Evolutionary conservation across 1,284 basidiomycete genomes (phyloP).

Genomic region (Trichosporon faecale): DNA sequence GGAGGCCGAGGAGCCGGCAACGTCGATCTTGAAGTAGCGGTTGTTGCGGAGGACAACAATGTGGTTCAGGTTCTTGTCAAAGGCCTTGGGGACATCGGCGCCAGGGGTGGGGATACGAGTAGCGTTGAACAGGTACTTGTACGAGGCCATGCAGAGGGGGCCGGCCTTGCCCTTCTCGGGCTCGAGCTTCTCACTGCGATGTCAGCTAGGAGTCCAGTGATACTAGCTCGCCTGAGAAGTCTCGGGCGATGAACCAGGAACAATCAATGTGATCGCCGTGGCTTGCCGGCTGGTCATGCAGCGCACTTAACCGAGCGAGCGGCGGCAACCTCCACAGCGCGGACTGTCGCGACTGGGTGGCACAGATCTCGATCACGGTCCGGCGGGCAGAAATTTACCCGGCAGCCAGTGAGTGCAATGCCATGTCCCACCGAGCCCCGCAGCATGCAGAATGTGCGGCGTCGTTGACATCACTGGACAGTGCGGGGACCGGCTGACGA

Average conservation of each 20-base stretch:
- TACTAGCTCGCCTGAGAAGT: neutral
- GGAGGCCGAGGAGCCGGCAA: constrained; percentile 61
- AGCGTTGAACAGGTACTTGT: constrained; percentile 95
- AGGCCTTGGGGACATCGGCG: constrained; percentile 79
- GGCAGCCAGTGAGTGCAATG: neutral
- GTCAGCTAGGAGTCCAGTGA: neutral
- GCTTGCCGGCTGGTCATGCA: neutral
- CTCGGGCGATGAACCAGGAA: neutral
- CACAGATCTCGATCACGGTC: neutral
- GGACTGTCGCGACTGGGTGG: neutral
- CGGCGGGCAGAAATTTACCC: constrained; percentile 1
- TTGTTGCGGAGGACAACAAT: constrained; percentile 89
- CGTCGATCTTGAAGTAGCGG: constrained; percentile 77
- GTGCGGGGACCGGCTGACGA: neutral
- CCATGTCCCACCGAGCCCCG: neutral
- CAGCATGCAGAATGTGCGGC: neutral
- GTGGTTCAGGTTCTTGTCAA: constrained; percentile 71
- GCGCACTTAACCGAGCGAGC: neutral
- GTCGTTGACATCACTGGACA: neutral
- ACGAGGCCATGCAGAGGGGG: constrained; percentile 91
- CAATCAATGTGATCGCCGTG: neutral
- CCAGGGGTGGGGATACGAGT: constrained; percentile 79
- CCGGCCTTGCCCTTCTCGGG: constrained; percentile 81
- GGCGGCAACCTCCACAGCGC: neutral
- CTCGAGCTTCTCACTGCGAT: constrained; percentile 69